Evolutionary conservation across 805 yeast species (phyloP), one percentile per base, ranked within the genome.

Genomic region (Ogataea minuta): DNA sequence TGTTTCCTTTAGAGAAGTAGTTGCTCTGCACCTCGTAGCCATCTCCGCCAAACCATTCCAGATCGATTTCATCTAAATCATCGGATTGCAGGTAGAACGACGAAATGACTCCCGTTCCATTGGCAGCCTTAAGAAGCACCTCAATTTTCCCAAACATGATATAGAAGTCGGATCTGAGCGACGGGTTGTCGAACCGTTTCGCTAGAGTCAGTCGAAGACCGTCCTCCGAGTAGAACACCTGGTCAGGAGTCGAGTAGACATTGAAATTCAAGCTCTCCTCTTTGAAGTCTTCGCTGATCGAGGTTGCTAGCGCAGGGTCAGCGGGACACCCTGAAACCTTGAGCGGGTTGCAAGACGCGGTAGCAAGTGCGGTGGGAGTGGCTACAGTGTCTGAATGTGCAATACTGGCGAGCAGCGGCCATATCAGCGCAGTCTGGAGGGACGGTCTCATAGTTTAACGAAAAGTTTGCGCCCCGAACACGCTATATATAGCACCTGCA

Each of bases 111-210:
- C 96, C 96, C 13, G 62, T 63, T 17, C 96, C 96, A 11, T 74
- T 66, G 4, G 95, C 90, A 12, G 90, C 84, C 58, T 81, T 72
- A 44, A 84, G 59, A 1, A 68, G 70, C 5, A 79, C 88, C 59
- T 85, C 95, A 21, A 88, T 76, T 48, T 79, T 79, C 43, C 97
- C 97, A 61, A 81, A 90, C 93, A 89, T 85, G 52, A 90, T 76
- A 65, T 87, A 87, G 60, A 84, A 87, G 46, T 81, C 74, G 4
- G 95, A 86, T 49, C 71, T 72, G 39, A 88, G 63, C 5, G 89
- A 74, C 3, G 96, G 96, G 56, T 85, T 84, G 57, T 87, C 93
- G 43, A 69, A 80, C 50, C 81, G 68, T 48, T 80, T 67, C 2
- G 73, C 67, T 28, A 90, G 59, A 1, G 82, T 73, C 50, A 90